Percentiles rank a stretch among this genome's conserved stretches.
Conservation (phyloP, 2,329 filamentous ascomycete genomes). For the Pseudocercospora fijiensis region DNA sequence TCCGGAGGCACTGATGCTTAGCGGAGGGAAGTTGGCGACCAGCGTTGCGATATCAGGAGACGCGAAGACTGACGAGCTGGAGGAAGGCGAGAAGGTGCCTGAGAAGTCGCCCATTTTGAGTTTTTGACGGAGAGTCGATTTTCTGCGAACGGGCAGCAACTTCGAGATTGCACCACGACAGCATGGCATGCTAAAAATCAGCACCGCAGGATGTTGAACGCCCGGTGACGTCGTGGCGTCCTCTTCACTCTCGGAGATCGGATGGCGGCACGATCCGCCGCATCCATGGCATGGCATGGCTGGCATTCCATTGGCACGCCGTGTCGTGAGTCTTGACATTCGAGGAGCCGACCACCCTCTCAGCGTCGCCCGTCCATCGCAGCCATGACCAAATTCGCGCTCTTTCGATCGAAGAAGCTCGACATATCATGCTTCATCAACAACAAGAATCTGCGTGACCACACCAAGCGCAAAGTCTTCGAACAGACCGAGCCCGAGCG, state of each 20-base stretch:
- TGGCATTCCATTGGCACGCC: no score
- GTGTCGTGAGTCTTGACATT: no score
- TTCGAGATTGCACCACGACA: neutral
- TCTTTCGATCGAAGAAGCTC: conserved; percentile 73
- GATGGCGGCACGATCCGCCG: neutral
- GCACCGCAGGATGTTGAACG: neutral
- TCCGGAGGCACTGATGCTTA: conserved; percentile 20
- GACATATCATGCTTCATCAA: conserved; percentile 88
- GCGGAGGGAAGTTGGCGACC: conserved; percentile 29
- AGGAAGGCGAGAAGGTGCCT: neutral
- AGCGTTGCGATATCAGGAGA: conserved; percentile 32
- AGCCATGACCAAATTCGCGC: conserved; percentile 60
- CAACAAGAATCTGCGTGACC: conserved; percentile 82
- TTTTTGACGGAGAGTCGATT: neutral
- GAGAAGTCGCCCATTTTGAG: conserved; percentile 1
- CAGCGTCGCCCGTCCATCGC: conserved; percentile 9
- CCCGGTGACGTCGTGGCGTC: conserved; percentile 12
- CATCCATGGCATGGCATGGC: neutral
- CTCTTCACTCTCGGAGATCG: conserved; percentile 9
- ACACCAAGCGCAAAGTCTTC: conserved; percentile 94
- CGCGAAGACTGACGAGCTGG: conserved; percentile 31
- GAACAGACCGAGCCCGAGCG: conserved; percentile 83
- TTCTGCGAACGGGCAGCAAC: neutral
- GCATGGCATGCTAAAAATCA: neutral
- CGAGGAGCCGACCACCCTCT: neutral